A percentile compares a stretch with the other conserved stretches of the same genome.
Conservation (phyloP, 352 stramenopile species). For the Globisporangium nodosum region DNA sequence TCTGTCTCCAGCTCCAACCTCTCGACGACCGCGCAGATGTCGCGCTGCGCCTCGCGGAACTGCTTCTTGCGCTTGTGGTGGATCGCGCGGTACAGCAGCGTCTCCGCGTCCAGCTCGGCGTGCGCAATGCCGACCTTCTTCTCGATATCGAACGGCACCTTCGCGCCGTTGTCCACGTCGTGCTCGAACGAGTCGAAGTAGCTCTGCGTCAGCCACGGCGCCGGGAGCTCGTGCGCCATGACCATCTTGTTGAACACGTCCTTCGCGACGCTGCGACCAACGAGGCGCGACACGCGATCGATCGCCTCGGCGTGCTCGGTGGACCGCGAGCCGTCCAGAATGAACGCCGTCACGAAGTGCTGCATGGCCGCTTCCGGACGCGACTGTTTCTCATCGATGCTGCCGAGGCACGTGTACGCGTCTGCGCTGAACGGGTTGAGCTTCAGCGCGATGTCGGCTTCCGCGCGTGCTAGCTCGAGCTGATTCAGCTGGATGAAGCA, state of each 20-base stretch:
- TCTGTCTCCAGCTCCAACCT: slow-evolving; percentile 28
- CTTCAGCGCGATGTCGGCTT: slow-evolving; percentile 41
- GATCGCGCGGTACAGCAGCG: slow-evolving; percentile 57
- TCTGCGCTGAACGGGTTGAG: slow-evolving; percentile 64
- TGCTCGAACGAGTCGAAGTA: slow-evolving; percentile 86
- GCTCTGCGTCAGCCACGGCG: slow-evolving; percentile 72
- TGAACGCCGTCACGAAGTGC: slow-evolving; percentile 78
- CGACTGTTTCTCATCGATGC: slow-evolving; percentile 47
- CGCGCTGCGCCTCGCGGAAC: slow-evolving; percentile 42
- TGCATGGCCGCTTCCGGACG: slow-evolving; percentile 67
- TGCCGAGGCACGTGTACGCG: slow-evolving; percentile 65
- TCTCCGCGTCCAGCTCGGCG: slow-evolving; percentile 42
- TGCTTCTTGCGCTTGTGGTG: slow-evolving; percentile 57
- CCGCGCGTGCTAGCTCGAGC: slow-evolving; percentile 31
- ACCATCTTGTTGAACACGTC: slow-evolving; percentile 65
- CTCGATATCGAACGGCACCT: slow-evolving; percentile 57
- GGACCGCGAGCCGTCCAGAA: slow-evolving; percentile 73
- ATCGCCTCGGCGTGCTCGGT: slow-evolving; percentile 63
- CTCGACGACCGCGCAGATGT: slow-evolving; percentile 32
- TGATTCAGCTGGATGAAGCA: slow-evolving; percentile 53
- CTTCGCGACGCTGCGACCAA: slow-evolving; percentile 63
- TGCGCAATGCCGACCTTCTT: slow-evolving; percentile 34
- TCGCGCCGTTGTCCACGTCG: slow-evolving; percentile 54
- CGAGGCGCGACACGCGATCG: slow-evolving; percentile 59
- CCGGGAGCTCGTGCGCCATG: slow-evolving; percentile 67